Evolutionary conservation across 768 basidiomycete species (phyloP).

Genomic region (Solioccasus polychromus): DNA sequence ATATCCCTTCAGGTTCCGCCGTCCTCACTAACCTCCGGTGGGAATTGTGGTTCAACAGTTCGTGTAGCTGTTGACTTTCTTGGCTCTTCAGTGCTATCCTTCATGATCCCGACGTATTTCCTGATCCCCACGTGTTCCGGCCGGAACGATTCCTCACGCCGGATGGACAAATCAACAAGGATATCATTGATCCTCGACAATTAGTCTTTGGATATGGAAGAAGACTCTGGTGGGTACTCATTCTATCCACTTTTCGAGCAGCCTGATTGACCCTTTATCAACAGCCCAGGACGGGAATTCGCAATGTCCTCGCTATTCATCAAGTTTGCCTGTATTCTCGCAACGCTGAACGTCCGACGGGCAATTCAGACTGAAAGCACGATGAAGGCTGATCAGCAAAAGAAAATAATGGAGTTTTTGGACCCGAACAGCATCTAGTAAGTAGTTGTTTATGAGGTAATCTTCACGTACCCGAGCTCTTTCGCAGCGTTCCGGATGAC

Average conservation of each 20-base stretch:
- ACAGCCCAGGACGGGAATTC: conserved; percentile 3
- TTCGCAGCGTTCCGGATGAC: conserved; percentile 1
- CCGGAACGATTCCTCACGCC: conserved; percentile 42
- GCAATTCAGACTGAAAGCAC: background rate
- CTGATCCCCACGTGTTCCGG: conserved; percentile 53
- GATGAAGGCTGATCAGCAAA: background rate
- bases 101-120: conserved; percentile 50
- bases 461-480: no score
- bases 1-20: background rate
- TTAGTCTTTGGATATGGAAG: conserved; percentile 6
- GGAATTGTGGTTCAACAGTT: background rate
- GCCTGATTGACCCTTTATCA: background rate
- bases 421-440: conserved; percentile 7
- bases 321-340: conserved; percentile 6
- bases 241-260: background rate
- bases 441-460: no score
- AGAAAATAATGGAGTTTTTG: conserved; percentile 3
- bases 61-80: no score
- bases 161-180: conserved; percentile 4
- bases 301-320: conserved; percentile 5
- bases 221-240: conserved; percentile 1
- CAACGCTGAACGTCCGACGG: background rate
- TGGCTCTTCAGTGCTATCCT: conserved; percentile 39
- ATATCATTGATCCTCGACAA: conserved; percentile 2
- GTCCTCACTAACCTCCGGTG: conserved; percentile 6